A percentile compares a stretch with the other conserved stretches of the same genome.
These are phyloP conservation scores for Gamarada debralockiae DNA, from an alignment of 495 filamentous ascomycete genomes.

Conservation along the genomic window DNA sequence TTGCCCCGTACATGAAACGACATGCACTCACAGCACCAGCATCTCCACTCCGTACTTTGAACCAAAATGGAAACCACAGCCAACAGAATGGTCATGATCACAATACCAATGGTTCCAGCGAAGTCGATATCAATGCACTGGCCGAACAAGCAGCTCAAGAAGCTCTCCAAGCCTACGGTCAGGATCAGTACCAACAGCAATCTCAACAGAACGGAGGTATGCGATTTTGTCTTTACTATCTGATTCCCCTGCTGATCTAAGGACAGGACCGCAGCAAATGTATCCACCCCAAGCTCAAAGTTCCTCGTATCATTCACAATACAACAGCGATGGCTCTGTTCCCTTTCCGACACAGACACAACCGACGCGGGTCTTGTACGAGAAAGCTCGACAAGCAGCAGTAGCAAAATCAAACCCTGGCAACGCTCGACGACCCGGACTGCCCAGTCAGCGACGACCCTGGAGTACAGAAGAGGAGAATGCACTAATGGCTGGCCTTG, in stretches of 20 bases:
- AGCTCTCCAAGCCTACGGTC: conserved; percentile 44
- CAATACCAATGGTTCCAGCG: conserved; percentile 8
- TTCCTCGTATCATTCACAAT: conserved; percentile 16
- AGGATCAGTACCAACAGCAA: conserved; percentile 32
- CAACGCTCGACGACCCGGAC: conserved; percentile 65
- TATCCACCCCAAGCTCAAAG: conserved; percentile 18
- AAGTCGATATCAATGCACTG: conserved; percentile 44
- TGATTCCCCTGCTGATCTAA: neutral
- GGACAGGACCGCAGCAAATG: conserved; percentile 12
- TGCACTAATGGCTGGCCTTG: conserved; percentile 87
- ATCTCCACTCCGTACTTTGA: neutral
- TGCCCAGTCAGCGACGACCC: conserved; percentile 80
- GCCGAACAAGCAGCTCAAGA: conserved; percentile 51
- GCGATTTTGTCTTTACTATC: neutral
- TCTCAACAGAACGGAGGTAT: conserved; percentile 22
- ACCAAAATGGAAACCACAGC: neutral
- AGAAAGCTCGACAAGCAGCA: conserved; percentile 76
- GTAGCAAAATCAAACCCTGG: conserved; percentile 70
- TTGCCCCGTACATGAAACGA: conserved; percentile 24
- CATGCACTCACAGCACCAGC: conserved; percentile 22
- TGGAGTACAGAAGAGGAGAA: conserved; percentile 92
- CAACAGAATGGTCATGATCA: neutral
- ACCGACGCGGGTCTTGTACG: conserved; percentile 75
- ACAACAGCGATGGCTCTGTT: conserved; percentile 34
- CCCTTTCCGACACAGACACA: conserved; percentile 69